Percentiles rank a stretch among this genome's conserved stretches.
phyloP scores from a whole-genome alignment of 441 rosid species.

The Populus hybrid region DNA sequence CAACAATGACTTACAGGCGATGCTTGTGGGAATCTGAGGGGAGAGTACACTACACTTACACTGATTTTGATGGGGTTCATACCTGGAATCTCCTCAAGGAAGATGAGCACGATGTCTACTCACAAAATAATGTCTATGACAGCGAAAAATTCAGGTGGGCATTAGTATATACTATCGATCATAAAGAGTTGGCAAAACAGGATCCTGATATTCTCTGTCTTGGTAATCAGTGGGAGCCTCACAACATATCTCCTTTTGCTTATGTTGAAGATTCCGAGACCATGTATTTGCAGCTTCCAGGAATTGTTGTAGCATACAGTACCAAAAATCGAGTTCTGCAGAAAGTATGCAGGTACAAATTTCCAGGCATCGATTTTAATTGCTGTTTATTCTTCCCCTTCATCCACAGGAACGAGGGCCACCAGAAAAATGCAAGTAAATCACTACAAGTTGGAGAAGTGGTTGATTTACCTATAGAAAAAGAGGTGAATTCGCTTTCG shows the following conservation, averaged over 20 bases:
- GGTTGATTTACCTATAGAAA: neutral
- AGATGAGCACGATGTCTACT: conserved; percentile 14
- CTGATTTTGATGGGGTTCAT: conserved; percentile 22
- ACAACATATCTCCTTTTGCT: conserved; percentile 9
- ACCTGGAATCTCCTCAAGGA: conserved; percentile 20
- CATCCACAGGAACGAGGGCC: neutral
- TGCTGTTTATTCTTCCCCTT: conserved; percentile 19
- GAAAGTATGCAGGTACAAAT: conserved; percentile 10
- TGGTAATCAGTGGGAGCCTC: conserved; percentile 3
- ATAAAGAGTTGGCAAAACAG: neutral
- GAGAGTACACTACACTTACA: conserved; percentile 13
- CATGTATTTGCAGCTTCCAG: conserved; percentile 18
- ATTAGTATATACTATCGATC: conserved; percentile 8
- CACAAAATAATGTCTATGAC: neutral
- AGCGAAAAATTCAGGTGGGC: conserved; percentile 15
- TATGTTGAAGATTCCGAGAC: conserved; percentile 13
- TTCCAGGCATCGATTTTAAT: neutral
- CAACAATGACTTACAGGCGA: neutral
- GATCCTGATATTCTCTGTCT: neutral
- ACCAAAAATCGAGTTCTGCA: conserved; percentile 3
- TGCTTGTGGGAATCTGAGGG: conserved; percentile 25
- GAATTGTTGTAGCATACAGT: conserved; percentile 19
- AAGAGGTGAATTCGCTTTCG: neutral
- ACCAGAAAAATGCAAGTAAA: neutral
- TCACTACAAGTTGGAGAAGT: neutral